Evolutionary conservation across 805 yeast species (phyloP).

Genomic region (Spathaspora boniae): DNA sequence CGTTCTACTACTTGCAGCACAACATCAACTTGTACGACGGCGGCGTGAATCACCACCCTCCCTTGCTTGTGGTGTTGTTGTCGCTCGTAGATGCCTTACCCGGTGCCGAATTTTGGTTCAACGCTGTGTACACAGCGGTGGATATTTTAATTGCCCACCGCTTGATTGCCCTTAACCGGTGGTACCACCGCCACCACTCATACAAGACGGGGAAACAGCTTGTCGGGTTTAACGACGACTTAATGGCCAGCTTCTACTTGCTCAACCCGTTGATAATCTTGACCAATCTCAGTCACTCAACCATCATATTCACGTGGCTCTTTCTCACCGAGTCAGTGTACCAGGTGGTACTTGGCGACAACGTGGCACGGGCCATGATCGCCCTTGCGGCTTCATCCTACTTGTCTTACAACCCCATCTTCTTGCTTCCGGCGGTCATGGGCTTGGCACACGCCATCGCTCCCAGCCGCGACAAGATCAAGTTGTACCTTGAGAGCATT

Average conservation of each 20-base stretch:
- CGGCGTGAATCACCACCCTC: conserved; percentile 84
- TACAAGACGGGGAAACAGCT: conserved; percentile 14
- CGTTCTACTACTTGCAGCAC: conserved; percentile 53
- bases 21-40: conserved; percentile 72
- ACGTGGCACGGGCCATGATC: conserved; percentile 43
- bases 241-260: conserved; percentile 61
- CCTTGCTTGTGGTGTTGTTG: conserved; percentile 58
- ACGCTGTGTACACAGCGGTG: conserved; percentile 49
- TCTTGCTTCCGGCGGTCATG: conserved; percentile 57
- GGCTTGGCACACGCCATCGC: conserved; percentile 26
- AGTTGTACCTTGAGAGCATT: conserved; percentile 17
- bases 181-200: conserved; percentile 28
- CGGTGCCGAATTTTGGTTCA: conserved; percentile 18
- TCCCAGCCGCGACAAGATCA: conserved; percentile 2
- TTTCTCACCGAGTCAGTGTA: conserved; percentile 46
- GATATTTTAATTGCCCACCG: conserved; percentile 59
- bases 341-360: conserved; percentile 39
- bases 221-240: conserved; percentile 33
- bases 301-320: conserved; percentile 59
- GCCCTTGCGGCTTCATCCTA: conserved; percentile 62
- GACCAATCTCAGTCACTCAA: conserved; percentile 65
- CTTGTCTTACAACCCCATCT: conserved; percentile 59
- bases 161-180: conserved; percentile 47
- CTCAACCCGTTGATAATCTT: conserved; percentile 79
- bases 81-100: conserved; percentile 30